phyloP scores from a whole-genome alignment of 768 basidiomycete genomes.

The Sporobolomyces phaffii region DNA sequence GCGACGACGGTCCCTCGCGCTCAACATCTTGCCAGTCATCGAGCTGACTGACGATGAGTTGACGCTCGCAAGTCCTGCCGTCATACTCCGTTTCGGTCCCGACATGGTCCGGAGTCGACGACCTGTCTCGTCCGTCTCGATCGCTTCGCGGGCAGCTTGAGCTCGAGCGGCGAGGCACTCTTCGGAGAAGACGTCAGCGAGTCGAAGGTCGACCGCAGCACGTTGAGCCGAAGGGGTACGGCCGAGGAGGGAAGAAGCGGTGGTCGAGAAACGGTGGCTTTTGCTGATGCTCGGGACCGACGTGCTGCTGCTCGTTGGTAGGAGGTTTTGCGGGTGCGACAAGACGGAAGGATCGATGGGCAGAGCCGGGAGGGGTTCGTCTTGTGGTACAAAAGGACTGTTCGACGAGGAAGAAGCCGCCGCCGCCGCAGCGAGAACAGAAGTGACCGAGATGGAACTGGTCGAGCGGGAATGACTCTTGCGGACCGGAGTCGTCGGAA shows the following conservation, averaged over 20 bases:
- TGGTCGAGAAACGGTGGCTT: slow-evolving; percentile 26
- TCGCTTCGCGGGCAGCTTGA: slow-evolving; percentile 14
- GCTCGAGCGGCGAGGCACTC: slow-evolving; percentile 60
- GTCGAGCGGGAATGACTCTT: slow-evolving; percentile 19
- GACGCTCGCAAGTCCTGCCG: slow-evolving; percentile 1
- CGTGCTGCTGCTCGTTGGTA: neutral
- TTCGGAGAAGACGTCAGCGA: slow-evolving; percentile 75
- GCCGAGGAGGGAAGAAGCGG: slow-evolving; percentile 48
- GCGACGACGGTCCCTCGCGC: slow-evolving; percentile 6
- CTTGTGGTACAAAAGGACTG: slow-evolving; percentile 8
- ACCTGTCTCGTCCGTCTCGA: neutral
- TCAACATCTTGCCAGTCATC: slow-evolving; percentile 3
- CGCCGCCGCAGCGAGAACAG: neutral
- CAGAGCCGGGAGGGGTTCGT: slow-evolving; percentile 5
- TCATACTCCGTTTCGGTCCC: slow-evolving; percentile 25
- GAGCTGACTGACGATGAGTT: neutral
- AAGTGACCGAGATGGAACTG: slow-evolving; percentile 12
- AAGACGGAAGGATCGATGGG: neutral
- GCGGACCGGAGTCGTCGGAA: neutral
- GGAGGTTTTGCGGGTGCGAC: neutral
- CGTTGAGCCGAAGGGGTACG: slow-evolving; percentile 62
- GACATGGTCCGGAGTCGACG: slow-evolving; percentile 14
- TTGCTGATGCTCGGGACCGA: slow-evolving; percentile 40
- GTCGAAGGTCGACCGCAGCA: slow-evolving; percentile 64
- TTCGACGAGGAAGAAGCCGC: neutral